phyloP scores from a whole-genome alignment of 78 protist species.

The Speleostelium caveatum region DNA sequence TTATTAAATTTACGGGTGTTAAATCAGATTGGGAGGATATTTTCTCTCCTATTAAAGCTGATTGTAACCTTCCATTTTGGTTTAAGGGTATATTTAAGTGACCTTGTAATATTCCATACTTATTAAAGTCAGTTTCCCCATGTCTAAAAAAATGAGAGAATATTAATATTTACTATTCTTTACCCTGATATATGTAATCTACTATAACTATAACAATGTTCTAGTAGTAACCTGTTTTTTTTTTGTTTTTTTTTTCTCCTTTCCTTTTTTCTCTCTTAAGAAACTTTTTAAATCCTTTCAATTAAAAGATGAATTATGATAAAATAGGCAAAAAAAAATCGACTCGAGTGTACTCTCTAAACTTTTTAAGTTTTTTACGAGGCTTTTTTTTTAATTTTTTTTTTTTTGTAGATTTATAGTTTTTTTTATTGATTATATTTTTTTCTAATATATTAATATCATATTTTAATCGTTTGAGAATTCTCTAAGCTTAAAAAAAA shows the following conservation, averaged over 20 bases:
- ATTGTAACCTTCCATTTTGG: conserved; percentile 43
- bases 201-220: neutral
- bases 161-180: neutral
- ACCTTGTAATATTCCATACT: conserved; percentile 70
- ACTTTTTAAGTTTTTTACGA: neutral
- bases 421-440: conserved; percentile 1
- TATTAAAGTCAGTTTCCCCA: conserved; percentile 73
- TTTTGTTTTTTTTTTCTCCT: neutral
- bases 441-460: neutral
- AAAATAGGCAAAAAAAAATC: neutral
- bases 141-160: conserved; percentile 19
- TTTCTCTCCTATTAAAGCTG: conserved; percentile 17
- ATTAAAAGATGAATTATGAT: too few species aligned
- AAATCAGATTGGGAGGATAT: neutral
- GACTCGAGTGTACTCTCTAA: neutral
- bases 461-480: neutral
- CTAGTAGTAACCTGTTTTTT: neutral
- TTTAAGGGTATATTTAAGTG: conserved; percentile 66
- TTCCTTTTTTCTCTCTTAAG: neutral
- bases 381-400: neutral
- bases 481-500: neutral
- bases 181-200: neutral
- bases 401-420: neutral
- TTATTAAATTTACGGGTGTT: conserved; percentile 22
- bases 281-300: neutral